A percentile compares a stretch with the other conserved stretches of the same genome.
Conservation (phyloP, 371 early-diverging fungal genomes). For the Zopfochytrium polystomum region DNA sequence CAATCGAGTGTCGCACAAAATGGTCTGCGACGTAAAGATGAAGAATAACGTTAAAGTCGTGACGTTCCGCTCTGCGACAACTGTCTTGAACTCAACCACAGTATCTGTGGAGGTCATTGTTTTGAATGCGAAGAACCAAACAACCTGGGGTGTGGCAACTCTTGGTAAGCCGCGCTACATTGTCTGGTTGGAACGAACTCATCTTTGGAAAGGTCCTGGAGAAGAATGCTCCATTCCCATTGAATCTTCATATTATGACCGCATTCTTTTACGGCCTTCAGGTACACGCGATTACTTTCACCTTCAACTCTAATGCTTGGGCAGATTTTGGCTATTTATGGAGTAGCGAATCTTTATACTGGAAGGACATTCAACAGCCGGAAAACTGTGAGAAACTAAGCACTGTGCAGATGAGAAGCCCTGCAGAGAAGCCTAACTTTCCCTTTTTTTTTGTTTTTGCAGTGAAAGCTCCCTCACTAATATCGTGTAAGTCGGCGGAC, state of each 20-base stretch:
- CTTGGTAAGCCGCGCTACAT: conserved; percentile 41
- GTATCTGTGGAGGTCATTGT: conserved; percentile 77
- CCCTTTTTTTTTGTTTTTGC: conserved; percentile 14
- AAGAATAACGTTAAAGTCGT: conserved; percentile 86
- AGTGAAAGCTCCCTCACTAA: conserved; percentile 37
- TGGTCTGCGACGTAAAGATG: conserved; percentile 84
- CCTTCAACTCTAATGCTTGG: conserved; percentile 2
- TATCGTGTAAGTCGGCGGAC: conserved; percentile 54
- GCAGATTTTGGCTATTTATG: conserved; percentile 79
- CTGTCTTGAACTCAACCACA: conserved; percentile 76
- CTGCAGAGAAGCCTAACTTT: background rate
- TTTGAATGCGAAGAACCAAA: conserved; percentile 62
- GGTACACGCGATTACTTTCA: conserved; percentile 33
- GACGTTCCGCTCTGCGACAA: conserved; percentile 81
- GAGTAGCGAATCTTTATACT: conserved; percentile 66
- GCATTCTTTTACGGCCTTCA: conserved; percentile 78
- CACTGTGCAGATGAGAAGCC: too few relatives aligned
- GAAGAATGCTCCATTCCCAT: conserved; percentile 84
- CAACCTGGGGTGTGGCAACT: conserved; percentile 35
- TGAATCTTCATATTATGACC: conserved; percentile 72
- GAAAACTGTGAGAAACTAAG: conserved; percentile 3
- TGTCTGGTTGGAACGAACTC: conserved; percentile 2
- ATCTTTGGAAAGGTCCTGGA: conserved; percentile 56
- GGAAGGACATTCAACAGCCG: conserved; percentile 60
- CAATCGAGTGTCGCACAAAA: conserved; percentile 71